phyloP scores from a whole-genome alignment of 805 yeast genomes.

The Diddensiella santjacobensis region DNA sequence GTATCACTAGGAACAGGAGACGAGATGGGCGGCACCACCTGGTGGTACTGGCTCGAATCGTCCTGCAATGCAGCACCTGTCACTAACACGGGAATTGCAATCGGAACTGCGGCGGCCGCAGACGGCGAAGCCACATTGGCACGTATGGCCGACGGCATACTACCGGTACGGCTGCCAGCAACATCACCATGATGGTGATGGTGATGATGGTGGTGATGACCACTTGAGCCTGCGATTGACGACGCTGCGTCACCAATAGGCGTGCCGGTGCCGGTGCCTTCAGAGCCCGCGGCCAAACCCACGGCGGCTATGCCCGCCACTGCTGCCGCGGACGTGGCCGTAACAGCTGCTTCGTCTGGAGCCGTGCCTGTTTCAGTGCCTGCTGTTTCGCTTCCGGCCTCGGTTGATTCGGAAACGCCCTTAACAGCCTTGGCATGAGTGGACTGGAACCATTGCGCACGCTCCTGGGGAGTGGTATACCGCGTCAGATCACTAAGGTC shows the following conservation, averaged over 20 bases:
- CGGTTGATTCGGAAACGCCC: conserved; percentile 4
- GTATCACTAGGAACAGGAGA: conserved; percentile 25
- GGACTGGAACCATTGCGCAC: conserved; percentile 15
- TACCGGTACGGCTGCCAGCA: neutral
- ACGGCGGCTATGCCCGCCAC: conserved; percentile 13
- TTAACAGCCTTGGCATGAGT: neutral
- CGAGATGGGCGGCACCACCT: conserved; percentile 18
- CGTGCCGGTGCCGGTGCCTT: neutral
- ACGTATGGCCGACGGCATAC: neutral
- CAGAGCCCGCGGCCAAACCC: neutral
- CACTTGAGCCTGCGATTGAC: neutral
- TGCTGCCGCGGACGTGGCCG: neutral
- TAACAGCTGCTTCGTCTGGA: conserved; percentile 5
- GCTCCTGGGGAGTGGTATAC: conserved; percentile 50
- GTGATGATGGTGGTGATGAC: neutral
- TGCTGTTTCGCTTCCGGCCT: conserved; percentile 4
- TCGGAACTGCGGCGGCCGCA: neutral
- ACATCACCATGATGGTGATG: neutral
- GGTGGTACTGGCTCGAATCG: conserved; percentile 4
- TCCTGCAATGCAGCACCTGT: neutral
- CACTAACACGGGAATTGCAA: neutral
- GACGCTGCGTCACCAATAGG: neutral
- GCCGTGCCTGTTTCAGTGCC: conserved; percentile 2
- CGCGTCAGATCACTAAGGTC: conserved; percentile 68
- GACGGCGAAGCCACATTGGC: neutral